phyloP scores from a whole-genome alignment of 768 basidiomycete species.

The Artomyces pyxidatus region DNA sequence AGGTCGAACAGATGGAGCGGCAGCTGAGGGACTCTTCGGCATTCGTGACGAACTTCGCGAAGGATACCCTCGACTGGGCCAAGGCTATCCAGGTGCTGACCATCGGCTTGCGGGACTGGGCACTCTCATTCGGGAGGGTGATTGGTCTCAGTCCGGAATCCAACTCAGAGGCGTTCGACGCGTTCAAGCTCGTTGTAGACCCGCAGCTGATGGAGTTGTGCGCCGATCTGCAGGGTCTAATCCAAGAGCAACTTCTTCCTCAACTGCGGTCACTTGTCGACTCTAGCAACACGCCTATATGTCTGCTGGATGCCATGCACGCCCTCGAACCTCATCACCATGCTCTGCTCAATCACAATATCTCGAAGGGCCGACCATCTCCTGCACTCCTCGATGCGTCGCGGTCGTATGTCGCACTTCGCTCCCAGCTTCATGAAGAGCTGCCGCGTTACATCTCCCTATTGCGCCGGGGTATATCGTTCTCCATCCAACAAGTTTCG shows the following conservation, averaged over 20 bases:
- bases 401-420: slow-evolving; percentile 67
- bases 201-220: slow-evolving; percentile 45
- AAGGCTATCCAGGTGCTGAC: slow-evolving; percentile 5
- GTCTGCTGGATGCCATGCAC: slow-evolving; percentile 63
- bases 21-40: slow-evolving; percentile 3
- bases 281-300: slow-evolving; percentile 53
- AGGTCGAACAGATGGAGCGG: slow-evolving; percentile 10
- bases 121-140: slow-evolving; percentile 12
- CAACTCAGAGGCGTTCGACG: slow-evolving; percentile 21
- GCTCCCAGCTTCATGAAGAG: slow-evolving; percentile 63
- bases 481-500: slow-evolving; percentile 44
- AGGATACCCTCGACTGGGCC: slow-evolving; percentile 12
- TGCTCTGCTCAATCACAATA: slow-evolving; percentile 58
- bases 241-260: slow-evolving; percentile 47
- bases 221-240: slow-evolving; percentile 41
- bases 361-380: slow-evolving; percentile 59
- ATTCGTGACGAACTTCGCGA: slow-evolving; percentile 11
- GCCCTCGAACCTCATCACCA: slow-evolving; percentile 65
- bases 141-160: slow-evolving; percentile 19
- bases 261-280: slow-evolving; percentile 50
- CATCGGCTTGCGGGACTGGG: slow-evolving; percentile 10
- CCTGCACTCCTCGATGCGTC: slow-evolving; percentile 63
- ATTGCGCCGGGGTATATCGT: slow-evolving; percentile 51
- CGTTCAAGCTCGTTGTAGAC: slow-evolving; percentile 51
- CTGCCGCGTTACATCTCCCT: slow-evolving; percentile 56